Base-by-base conservation (phyloP, 441 rosid species). In the Erodium texanum region DNA sequence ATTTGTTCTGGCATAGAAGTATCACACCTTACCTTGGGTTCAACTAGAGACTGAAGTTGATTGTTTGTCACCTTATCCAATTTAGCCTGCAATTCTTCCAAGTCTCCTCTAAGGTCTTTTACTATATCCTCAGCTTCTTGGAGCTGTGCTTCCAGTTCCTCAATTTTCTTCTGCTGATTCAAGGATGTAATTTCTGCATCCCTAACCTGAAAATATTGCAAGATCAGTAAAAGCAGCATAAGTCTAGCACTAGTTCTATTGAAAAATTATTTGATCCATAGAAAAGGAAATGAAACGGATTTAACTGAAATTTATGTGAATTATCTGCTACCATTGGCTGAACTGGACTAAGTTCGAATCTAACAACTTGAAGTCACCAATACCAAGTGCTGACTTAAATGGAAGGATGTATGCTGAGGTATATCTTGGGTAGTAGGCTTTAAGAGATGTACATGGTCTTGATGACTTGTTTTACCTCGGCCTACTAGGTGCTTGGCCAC, bases 71-170 rank as follows among this genome's bases (percentile, higher is more conserved):
- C 72, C 78, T 66, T 34, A 8, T 34, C 89, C 76, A 87, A 78
- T 82, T 85, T 89, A 67, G 83, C 83, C 64, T 78, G 93, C 45
- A 84, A 74, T 82, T 79, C 85, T 72, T 84, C 82, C 81, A 90
- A 79, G 78, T 89, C 97, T 70, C 82, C 74, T 76, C 91, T 84
- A 50, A 93, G 89, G 73, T 90, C 98, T 75, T 85, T 88, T 38
- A 90, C 97, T 64, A 86, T 86, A 77, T 84, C 95, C 83, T 90
- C 92, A 76, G 97, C 93, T 83, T 89, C 98, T 72, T 90, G 88
- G 65, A 93, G 89, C 74, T 83, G 97, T 73, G 95, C 90, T 81
- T 93, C 96, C 64, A 93, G 93, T 77, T 85, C 98, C 43, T 84
- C 92, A 69, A 93, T 83, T 80, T 79, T 89, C 68, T 63, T 81